phyloP scores from a whole-genome alignment of 2,329 filamentous ascomycete species.

The Clonostachys chloroleuca region DNA sequence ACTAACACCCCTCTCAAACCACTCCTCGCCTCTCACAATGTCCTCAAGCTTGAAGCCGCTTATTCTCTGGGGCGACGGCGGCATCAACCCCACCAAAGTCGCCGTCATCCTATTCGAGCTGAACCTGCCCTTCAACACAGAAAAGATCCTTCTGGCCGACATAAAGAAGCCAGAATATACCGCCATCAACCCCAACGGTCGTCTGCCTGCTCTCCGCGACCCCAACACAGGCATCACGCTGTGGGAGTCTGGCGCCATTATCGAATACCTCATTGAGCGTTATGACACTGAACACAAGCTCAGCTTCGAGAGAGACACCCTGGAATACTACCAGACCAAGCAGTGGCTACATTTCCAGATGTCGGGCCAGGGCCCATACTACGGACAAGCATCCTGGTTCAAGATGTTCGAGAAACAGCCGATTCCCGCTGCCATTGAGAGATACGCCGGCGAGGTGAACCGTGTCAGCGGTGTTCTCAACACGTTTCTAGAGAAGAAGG shows the following conservation, averaged over 20 bases:
- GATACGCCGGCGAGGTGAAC: constrained; percentile 19
- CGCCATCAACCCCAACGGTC: constrained; percentile 24
- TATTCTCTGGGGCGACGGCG: background rate
- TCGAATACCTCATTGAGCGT: constrained; percentile 20
- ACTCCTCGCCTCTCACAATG: no score
- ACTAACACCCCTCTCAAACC: no score
- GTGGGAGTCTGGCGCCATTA: constrained; percentile 18
- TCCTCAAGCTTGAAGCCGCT: no score
- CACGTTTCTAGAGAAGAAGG: constrained; percentile 20
- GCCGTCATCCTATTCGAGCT: constrained; percentile 13
- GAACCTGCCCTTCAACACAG: constrained; percentile 8
- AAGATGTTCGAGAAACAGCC: constrained; percentile 9
- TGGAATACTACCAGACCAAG: constrained; percentile 18
- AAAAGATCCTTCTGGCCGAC: constrained; percentile 11
- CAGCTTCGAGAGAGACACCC: constrained; percentile 10
- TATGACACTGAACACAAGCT: constrained; percentile 19
- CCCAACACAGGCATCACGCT: constrained; percentile 20
- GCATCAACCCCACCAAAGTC: constrained; percentile 9
- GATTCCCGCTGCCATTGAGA: constrained; percentile 16
- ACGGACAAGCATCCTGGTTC: constrained; percentile 24
- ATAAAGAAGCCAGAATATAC: constrained; percentile 13
- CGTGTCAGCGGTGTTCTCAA: constrained; percentile 24
- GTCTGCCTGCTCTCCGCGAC: constrained; percentile 22
- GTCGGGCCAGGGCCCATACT: constrained; percentile 33
- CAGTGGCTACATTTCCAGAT: constrained; percentile 30